Base-by-base conservation (phyloP, 495 filamentous ascomycete genomes). In the Symbiotaphrina buchneri region DNA sequence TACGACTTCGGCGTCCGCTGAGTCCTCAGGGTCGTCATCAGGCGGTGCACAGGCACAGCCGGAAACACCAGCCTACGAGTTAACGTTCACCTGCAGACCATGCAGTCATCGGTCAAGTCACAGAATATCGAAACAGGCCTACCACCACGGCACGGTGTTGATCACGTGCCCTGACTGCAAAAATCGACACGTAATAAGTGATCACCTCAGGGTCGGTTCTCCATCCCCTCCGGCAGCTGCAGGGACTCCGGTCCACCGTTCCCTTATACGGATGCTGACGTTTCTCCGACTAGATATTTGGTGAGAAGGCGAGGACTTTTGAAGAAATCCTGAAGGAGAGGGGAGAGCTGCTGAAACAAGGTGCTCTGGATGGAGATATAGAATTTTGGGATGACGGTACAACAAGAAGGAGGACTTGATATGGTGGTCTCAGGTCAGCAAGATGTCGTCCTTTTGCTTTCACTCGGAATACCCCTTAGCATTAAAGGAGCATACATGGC, bases 81-180 rank as follows among this genome's bases (percentile, higher is more conserved):
- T 95, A 17, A 72, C 66, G 7, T 93, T 99, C 47, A 99, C 90
- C 37, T 99, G 87, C 65, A 72, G 69, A 33, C 81, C 81, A 15
- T 99, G 87, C 56, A 49, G 47, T 6, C 44, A 59, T 4, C 71
- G 90, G 18, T 84, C 78, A 4, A 53, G 63, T 2, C 87, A 95
- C 46, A 57, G 49, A 6, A 56, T 99, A 35, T 75, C 75, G 15
- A 93, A 94, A 51, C 87, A 92, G 38, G 87, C 78, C 10, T 99
- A 94, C 47, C 82, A 94, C 47, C 53, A 71, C 16, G 87, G 87
- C 16, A 78, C 76, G 0, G 75, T 91, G 10, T 54, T 95, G 26
- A 81, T 99, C 28, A 68, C 68, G 20, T 99, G 87, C 44, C 83
- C 84, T 1, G 50, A 51, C 0, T 99, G 87, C 50, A 61, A 71